Base-by-base conservation (phyloP, 257 asterid species). In the Nicotiana benthamiana region DNA sequence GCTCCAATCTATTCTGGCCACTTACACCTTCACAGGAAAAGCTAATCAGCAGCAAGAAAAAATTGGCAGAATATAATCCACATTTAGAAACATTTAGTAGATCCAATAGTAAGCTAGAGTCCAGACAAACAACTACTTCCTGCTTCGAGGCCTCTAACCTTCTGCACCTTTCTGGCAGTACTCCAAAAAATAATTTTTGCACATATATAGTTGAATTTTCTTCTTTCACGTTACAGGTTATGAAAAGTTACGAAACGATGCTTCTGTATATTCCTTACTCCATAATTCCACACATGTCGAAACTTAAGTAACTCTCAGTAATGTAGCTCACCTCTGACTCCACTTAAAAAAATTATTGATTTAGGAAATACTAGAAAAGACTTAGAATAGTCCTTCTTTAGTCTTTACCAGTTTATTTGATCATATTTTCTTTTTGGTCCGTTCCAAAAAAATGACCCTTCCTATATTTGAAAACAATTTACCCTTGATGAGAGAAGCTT, bases 1-100 rank as follows among this genome's bases (percentile, higher is more conserved):
- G 81, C 72, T 70, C 79, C 79, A 57, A 80, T 85, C 78, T 46
- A 48, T 36, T 53, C 66, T 62, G 34, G n/a, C 51, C 80, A 48
- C 76, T 46, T 63, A 61, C 43, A 79, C 72, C 57, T 83, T 48
- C 79, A 74, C 52, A 74, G 17, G 60, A 72, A 46, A 46, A 72
- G 40, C 27, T 48, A 74, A 74, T 48, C 17, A 74, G 79, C 26
- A 4, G 10, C 18, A 46, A 48, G 22, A 72, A 72, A 43, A 30
- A 70, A 40, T 20, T 22, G 18, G 20, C 59, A 43, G 59, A 70
- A 40, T 4, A 1, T 68, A 40, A 6, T 68, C 22, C 22, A 22
- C 16, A 24, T 48, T 74, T 46, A 4, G 79, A 74, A 16, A 22
- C 24, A 48, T 74, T 59, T 74, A 74, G 60, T 48, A 74, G 26